phyloP scores from a whole-genome alignment of 805 yeast species.

The Nadsonia fulvescens region DNA sequence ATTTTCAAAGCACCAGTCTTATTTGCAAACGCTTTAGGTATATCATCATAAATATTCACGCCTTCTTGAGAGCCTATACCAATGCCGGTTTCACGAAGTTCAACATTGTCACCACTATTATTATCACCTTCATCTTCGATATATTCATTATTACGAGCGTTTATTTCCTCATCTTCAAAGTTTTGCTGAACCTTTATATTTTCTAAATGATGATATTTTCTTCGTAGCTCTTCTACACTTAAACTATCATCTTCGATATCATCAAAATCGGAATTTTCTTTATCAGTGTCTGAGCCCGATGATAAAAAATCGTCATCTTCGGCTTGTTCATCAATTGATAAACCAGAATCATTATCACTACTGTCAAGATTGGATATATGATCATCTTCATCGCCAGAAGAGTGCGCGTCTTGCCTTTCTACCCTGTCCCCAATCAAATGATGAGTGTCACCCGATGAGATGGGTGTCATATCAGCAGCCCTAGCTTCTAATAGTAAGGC shows the following conservation, averaged over 20 bases:
- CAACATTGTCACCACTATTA: constrained; percentile 4
- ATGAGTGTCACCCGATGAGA: too few relatives aligned
- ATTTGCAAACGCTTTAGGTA: too few relatives aligned
- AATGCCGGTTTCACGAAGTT: constrained; percentile 5
- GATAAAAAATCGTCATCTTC: constrained; percentile 28
- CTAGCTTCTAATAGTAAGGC: constrained; percentile 82
- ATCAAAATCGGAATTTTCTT: constrained; percentile 12
- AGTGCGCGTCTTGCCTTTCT: too few relatives aligned
- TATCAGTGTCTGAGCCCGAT: constrained; percentile 18
- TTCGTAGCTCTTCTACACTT: constrained; percentile 35
- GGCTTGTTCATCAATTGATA: constrained; percentile 32
- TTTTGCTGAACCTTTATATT: constrained; percentile 12
- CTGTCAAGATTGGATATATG: constrained; percentile 12
- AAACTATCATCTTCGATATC: constrained; percentile 29
- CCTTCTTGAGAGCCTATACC: too few relatives aligned
- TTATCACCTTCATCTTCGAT: constrained; percentile 3
- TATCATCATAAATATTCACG: too few relatives aligned
- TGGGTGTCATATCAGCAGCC: constrained; percentile 22
- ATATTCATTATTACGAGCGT: constrained; percentile 8
- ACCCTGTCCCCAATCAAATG: too few relatives aligned
- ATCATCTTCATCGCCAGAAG: constrained; percentile 10
- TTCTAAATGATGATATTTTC: constrained; percentile 34
- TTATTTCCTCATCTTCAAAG: constrained; percentile 11
- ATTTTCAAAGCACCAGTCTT: too few relatives aligned
- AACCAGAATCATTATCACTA: constrained; percentile 16